phyloP scores from a whole-genome alignment of 2,329 filamentous ascomycete genomes.

The Macroventuria anomochaeta region DNA sequence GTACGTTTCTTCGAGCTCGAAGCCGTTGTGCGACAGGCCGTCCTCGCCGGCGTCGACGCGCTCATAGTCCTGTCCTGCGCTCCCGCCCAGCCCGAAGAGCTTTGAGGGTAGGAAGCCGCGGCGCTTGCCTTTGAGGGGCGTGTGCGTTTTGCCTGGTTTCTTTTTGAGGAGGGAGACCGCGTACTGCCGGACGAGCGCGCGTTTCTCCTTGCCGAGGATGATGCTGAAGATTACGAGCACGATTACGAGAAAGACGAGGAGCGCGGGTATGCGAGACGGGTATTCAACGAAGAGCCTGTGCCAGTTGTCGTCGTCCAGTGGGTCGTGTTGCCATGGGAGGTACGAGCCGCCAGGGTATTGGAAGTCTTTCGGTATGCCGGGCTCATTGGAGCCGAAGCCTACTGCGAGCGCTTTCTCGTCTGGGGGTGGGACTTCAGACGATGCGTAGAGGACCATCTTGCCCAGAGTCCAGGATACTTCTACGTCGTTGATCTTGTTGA shows the following conservation, averaged over 20 bases:
- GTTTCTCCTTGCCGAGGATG: slow-evolving; percentile 79
- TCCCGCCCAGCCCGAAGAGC: slow-evolving; percentile 62
- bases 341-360: slow-evolving; percentile 74
- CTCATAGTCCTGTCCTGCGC: slow-evolving; percentile 68
- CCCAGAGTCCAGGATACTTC: slow-evolving; percentile 98
- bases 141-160: slow-evolving; percentile 47
- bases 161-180: slow-evolving; percentile 57
- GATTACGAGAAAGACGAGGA: slow-evolving; percentile 79
- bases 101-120: slow-evolving; percentile 57
- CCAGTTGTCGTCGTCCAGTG: slow-evolving; percentile 57
- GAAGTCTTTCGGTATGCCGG: slow-evolving; percentile 74
- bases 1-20: slow-evolving; percentile 66
- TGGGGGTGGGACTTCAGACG: slow-evolving; percentile 79
- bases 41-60: slow-evolving; percentile 76
- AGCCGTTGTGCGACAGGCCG: slow-evolving; percentile 70
- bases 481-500: slow-evolving; percentile 87
- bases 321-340: slow-evolving; percentile 50
- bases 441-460: slow-evolving; percentile 94
- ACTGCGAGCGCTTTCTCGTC: slow-evolving; percentile 72
- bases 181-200: slow-evolving; percentile 64
- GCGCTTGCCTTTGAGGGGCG: slow-evolving; percentile 40
- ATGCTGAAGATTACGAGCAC: slow-evolving; percentile 73
- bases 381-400: slow-evolving; percentile 88
- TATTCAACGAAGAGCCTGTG: slow-evolving; percentile 68
- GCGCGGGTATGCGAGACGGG: slow-evolving; percentile 72